phyloP scores from a whole-genome alignment of 176 grass and related monocot genomes.

The Areca catechu region DNA sequence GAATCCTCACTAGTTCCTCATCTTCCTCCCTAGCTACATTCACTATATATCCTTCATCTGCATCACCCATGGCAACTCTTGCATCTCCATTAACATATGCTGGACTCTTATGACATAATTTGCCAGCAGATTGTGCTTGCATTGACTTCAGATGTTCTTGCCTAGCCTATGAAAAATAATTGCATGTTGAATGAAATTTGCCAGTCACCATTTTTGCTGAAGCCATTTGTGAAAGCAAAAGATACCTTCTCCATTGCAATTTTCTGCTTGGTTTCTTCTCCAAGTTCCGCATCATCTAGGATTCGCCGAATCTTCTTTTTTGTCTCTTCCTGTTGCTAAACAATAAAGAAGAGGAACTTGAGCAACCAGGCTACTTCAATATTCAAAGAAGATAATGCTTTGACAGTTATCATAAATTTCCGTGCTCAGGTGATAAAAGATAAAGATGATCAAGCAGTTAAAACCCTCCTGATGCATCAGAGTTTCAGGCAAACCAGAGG shows the following conservation, averaged over 20 bases:
- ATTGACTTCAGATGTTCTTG: conserved; percentile 97
- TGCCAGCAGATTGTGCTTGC: conserved; percentile 77
- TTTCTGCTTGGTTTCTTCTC: conserved; percentile 82
- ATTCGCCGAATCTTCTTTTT: conserved; percentile 93
- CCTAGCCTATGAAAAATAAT: conserved; percentile 61
- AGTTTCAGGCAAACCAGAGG: too few species aligned
- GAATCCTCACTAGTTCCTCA: conserved; percentile 72
- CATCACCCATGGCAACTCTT: conserved; percentile 37
- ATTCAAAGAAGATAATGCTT: neutral
- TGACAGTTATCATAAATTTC: too few species aligned
- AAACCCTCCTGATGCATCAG: too few species aligned
- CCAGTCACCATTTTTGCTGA: too few species aligned
- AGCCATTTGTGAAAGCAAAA: conserved; percentile 10
- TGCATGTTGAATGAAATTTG: too few species aligned
- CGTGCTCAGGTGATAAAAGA: too few species aligned
- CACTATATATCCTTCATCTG: conserved; percentile 68
- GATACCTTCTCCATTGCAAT: conserved; percentile 95
- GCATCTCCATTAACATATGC: conserved; percentile 28
- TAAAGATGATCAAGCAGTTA: too few species aligned
- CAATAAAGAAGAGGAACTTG: conserved; percentile 2
- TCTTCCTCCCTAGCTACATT: conserved; percentile 84
- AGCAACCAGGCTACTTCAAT: conserved; percentile 5
- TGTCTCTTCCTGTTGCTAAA: conserved; percentile 40
- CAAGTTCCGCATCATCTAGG: conserved; percentile 91
- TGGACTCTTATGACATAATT: conserved; percentile 31